A percentile compares a stretch with the other conserved stretches of the same genome.
Conservation (phyloP, 768 basidiomycete genomes). For the Tricholoma flavovirens region DNA sequence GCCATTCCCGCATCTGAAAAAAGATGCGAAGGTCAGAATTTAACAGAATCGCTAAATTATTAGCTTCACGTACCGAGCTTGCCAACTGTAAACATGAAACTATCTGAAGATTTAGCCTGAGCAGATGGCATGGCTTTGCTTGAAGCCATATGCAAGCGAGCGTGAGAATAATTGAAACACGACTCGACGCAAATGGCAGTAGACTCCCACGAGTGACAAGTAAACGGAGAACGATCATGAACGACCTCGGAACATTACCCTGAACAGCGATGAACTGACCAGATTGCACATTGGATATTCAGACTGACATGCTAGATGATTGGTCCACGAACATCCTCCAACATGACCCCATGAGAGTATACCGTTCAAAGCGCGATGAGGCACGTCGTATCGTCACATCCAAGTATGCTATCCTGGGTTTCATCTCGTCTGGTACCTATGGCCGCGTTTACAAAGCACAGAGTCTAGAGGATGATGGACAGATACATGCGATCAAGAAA, state of each 20-base stretch:
- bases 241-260: too few relatives aligned
- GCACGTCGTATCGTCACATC: slow-evolving; percentile 61
- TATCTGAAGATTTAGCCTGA: slow-evolving; percentile 48
- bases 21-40: slow-evolving; percentile 8
- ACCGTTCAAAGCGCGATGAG: slow-evolving; percentile 73
- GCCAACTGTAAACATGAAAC: slow-evolving; percentile 89
- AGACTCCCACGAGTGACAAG: not conserved
- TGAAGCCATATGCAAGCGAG: not conserved
- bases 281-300: not conserved
- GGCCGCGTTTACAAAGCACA: slow-evolving; percentile 98
- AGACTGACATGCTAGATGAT: slow-evolving; percentile 23
- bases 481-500: slow-evolving; percentile 95
- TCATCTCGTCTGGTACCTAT: slow-evolving; percentile 97
- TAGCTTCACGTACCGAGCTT: slow-evolving; percentile 74
- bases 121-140: slow-evolving; percentile 19
- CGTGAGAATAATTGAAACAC: not conserved
- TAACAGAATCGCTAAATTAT: not conserved
- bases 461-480: slow-evolving; percentile 61
- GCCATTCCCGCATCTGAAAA: slow-evolving; percentile 89
- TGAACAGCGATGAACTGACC: slow-evolving; percentile 5
- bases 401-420: slow-evolving; percentile 90
- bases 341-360: slow-evolving; percentile 80
- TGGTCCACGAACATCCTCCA: slow-evolving; percentile 40
- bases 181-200: not conserved
- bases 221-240: not conserved